Evolutionary conservation across 805 yeast species (phyloP).

Genomic region (Hagleromyces aurorensis): DNA sequence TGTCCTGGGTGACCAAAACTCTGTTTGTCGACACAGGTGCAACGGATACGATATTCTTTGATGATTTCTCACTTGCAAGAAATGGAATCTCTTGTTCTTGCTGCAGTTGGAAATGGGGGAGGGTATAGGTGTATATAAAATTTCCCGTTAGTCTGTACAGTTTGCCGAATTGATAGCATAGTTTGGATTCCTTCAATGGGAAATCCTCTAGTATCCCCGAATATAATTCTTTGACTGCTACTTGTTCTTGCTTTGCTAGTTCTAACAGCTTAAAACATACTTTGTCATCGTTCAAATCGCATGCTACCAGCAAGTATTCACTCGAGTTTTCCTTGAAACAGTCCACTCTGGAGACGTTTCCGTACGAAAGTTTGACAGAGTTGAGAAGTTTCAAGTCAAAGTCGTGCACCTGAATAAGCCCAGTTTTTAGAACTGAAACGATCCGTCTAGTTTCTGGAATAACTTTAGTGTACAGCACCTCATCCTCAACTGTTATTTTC

Average conservation of each 20-base stretch:
- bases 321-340: slow-evolving; percentile 16
- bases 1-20: slow-evolving; percentile 23
- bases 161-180: slow-evolving; percentile 25
- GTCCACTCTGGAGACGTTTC: slow-evolving; percentile 17
- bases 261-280: slow-evolving; percentile 22
- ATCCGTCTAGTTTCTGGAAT: slow-evolving; percentile 13
- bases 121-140: slow-evolving; percentile 15
- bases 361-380: slow-evolving; percentile 19
- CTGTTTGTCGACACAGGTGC: slow-evolving; percentile 27
- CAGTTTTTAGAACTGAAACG: slow-evolving; percentile 22
- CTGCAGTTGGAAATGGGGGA: slow-evolving; percentile 23
- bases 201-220: slow-evolving; percentile 22
- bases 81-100: slow-evolving; percentile 22
- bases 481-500: slow-evolving; percentile 12
- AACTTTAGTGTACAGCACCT: slow-evolving; percentile 17
- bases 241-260: slow-evolving; percentile 4
- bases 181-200: slow-evolving; percentile 11
- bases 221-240: slow-evolving; percentile 19
- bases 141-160: slow-evolving; percentile 17
- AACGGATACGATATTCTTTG: slow-evolving; percentile 14
- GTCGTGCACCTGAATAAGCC: slow-evolving; percentile 25
- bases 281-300: slow-evolving; percentile 17
- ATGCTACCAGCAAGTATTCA: slow-evolving; percentile 15
- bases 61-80: slow-evolving; percentile 7
- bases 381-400: slow-evolving; percentile 17